Conservation (phyloP, 805 yeast genomes). For the Isabelozyma pseudorhagii region DNA sequence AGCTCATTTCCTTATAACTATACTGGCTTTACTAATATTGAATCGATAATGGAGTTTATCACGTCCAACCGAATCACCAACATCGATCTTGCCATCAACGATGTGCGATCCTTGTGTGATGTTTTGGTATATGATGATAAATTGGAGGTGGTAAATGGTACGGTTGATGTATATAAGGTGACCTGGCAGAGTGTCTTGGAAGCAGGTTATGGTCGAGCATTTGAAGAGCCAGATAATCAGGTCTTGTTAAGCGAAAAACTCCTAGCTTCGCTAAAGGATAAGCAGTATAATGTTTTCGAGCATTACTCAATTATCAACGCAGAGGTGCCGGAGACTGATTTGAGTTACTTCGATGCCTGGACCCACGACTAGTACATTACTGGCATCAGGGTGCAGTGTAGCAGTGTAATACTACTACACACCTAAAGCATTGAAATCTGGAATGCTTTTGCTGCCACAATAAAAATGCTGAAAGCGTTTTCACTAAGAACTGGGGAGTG, state of each 20-base stretch:
- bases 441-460: too few relatives aligned
- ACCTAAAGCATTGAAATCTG: too few relatives aligned
- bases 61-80: constrained; percentile 69
- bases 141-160: constrained; percentile 56
- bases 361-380: constrained; percentile 4
- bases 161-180: constrained; percentile 67
- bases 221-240: constrained; percentile 14
- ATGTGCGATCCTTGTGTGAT: constrained; percentile 80
- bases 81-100: constrained; percentile 70
- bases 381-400: not conserved
- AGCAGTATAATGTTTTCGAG: constrained; percentile 27
- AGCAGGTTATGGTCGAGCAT: constrained; percentile 51
- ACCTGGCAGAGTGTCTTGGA: constrained; percentile 81
- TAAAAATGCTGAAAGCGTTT: too few relatives aligned
- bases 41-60: constrained; percentile 74
- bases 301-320: constrained; percentile 26
- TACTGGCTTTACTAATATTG: constrained; percentile 65
- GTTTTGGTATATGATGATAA: constrained; percentile 86
- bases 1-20: constrained; percentile 55
- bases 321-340: constrained; percentile 23
- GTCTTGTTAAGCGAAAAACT: not conserved
- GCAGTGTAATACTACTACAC: not conserved
- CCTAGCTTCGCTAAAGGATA: constrained; percentile 6
- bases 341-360: constrained; percentile 34
- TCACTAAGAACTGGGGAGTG: too few relatives aligned